phyloP scores from a whole-genome alignment of 495 filamentous ascomycete genomes.

The Sphaerosporella brunnea region DNA sequence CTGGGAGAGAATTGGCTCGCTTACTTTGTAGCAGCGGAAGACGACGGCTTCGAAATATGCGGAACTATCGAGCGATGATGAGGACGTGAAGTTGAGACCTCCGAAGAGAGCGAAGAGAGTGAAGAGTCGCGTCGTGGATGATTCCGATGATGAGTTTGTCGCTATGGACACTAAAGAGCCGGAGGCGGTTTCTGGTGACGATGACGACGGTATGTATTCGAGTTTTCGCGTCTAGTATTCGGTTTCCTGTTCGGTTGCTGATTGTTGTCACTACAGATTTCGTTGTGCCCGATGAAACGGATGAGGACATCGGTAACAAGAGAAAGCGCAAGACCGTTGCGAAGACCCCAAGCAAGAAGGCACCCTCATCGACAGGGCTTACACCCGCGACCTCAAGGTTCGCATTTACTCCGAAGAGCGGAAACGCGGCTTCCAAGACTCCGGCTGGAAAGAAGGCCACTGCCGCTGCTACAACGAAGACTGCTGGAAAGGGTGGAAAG shows the following conservation, averaged over 20 bases:
- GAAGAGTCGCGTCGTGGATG: slow-evolving; percentile 32
- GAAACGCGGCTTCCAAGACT: slow-evolving; percentile 41
- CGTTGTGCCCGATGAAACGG: slow-evolving; percentile 40
- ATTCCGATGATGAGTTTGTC: slow-evolving; percentile 39
- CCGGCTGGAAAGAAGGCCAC: slow-evolving; percentile 31
- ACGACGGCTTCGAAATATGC: slow-evolving; percentile 43
- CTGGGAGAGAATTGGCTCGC: background rate
- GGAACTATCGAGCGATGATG: slow-evolving; percentile 46
- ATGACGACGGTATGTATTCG: slow-evolving; percentile 39
- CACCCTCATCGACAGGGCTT: slow-evolving; percentile 35
- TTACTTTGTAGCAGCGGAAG: slow-evolving; percentile 11
- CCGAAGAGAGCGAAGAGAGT: slow-evolving; percentile 18
- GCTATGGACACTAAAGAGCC: too few species aligned
- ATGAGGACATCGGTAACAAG: slow-evolving; percentile 45
- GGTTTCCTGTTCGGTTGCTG: slow-evolving; percentile 69
- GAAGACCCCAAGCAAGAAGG: slow-evolving; percentile 33
- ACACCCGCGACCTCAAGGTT: slow-evolving; percentile 44
- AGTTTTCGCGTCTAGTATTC: too few species aligned
- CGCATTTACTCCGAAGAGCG: slow-evolving; percentile 50
- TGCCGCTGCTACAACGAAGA: slow-evolving; percentile 32
- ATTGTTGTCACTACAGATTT: slow-evolving; percentile 44
- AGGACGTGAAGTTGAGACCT: slow-evolving; percentile 31
- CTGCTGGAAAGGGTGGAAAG: slow-evolving; percentile 46
- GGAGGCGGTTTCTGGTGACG: slow-evolving; percentile 34
- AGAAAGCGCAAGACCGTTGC: slow-evolving; percentile 22